phyloP scores from a whole-genome alignment of 2,329 filamentous ascomycete genomes.

The Claviceps sp. region DNA sequence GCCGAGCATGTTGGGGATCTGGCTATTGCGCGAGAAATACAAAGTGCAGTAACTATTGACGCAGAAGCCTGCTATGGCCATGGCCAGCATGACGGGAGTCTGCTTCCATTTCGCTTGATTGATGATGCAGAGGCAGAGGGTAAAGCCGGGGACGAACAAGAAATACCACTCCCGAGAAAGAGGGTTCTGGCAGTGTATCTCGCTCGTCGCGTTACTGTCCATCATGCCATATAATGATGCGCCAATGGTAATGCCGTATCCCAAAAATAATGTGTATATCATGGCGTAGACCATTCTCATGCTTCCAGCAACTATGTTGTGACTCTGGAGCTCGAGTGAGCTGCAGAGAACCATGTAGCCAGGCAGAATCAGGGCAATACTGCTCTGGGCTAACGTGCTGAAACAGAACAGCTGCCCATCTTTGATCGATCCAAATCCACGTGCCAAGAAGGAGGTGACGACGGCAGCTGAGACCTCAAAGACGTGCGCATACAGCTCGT shows the following conservation, averaged over 20 bases:
- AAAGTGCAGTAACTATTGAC: conserved; percentile 61
- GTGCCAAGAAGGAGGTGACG: conserved; percentile 53
- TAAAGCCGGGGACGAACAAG: conserved; percentile 62
- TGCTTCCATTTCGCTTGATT: conserved; percentile 75
- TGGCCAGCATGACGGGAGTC: conserved; percentile 60
- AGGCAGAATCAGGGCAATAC: conserved; percentile 61
- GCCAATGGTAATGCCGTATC: conserved; percentile 60
- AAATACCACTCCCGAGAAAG: conserved; percentile 42
- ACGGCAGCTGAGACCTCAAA: conserved; percentile 44
- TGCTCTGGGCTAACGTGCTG: conserved; percentile 57
- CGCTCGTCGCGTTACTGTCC: conserved; percentile 37
- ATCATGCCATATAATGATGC: conserved; percentile 53
- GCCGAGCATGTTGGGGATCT: conserved; percentile 66
- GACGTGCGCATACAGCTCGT: conserved; percentile 50
- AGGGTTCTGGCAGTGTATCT: conserved; percentile 27
- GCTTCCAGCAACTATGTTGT: conserved; percentile 57
- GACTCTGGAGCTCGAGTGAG: conserved; percentile 54
- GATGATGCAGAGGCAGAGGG: conserved; percentile 61
- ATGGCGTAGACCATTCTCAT: conserved; percentile 66
- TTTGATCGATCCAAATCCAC: conserved; percentile 54
- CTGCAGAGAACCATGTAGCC: conserved; percentile 36
- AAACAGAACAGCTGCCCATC: conserved; percentile 53
- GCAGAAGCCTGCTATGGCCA: conserved; percentile 60
- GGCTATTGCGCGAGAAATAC: conserved; percentile 55
- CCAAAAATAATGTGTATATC: conserved; percentile 61